These are phyloP conservation scores for Fraxinus excelsior DNA, from an alignment of 257 asterid species.

Conservation along the genomic window DNA sequence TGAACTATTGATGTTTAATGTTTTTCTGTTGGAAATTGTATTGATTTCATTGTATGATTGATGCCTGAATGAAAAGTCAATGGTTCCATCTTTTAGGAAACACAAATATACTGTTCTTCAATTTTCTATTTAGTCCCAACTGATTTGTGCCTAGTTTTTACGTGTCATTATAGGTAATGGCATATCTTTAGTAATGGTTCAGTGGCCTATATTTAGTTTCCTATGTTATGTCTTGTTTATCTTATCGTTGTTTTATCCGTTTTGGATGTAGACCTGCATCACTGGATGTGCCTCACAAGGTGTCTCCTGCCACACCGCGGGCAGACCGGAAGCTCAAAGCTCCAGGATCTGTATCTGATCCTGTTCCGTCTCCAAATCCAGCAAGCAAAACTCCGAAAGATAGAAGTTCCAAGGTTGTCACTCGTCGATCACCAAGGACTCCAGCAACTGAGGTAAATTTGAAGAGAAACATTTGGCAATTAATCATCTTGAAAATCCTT, in stretches of 20 bases:
- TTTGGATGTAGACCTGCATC: slow-evolving; percentile 48
- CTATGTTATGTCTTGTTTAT: neutral
- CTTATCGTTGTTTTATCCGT: neutral
- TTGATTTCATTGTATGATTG: neutral
- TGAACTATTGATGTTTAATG: neutral
- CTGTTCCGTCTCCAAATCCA: slow-evolving; percentile 54
- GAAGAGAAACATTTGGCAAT: neutral
- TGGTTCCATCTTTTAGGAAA: neutral
- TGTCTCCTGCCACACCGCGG: slow-evolving; percentile 51
- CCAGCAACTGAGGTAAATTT: slow-evolving; percentile 65
- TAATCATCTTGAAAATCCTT: neutral
- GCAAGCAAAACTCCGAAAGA: slow-evolving; percentile 58
- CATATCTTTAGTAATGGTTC: neutral
- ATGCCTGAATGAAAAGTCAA: neutral
- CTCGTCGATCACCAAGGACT: slow-evolving; percentile 64
- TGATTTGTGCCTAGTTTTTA: neutral
- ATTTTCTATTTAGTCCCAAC: neutral
- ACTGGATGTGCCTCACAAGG: slow-evolving; percentile 59
- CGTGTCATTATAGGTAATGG: neutral
- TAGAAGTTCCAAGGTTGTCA: slow-evolving; percentile 67
- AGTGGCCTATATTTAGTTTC: neutral
- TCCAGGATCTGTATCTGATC: slow-evolving; percentile 43
- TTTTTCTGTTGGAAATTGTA: neutral
- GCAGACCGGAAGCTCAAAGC: slow-evolving; percentile 54
- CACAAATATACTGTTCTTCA: neutral